Conservation (phyloP, 1,284 basidiomycete genomes). For the Athelia sp. region DNA sequence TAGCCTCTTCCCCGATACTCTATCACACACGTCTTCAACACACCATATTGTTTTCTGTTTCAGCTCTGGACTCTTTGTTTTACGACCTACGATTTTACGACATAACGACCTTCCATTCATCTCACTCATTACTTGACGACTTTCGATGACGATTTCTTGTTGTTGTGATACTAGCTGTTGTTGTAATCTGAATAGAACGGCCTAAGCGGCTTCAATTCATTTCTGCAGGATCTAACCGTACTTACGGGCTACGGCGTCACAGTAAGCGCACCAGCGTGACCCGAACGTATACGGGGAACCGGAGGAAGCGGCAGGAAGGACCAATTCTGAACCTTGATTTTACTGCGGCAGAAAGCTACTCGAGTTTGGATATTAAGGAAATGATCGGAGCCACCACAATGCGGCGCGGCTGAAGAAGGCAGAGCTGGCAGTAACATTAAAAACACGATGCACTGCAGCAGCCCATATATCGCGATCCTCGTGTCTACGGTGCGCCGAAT, state of each 20-base stretch:
- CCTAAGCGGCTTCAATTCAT: too few species aligned
- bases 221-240: too few species aligned
- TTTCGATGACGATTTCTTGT: background rate
- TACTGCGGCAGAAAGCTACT: background rate
- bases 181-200: too few species aligned
- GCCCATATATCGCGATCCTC: too few species aligned
- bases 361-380: background rate
- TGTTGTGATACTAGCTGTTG: too few species aligned
- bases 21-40: too few species aligned
- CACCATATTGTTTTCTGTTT: background rate
- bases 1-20: background rate
- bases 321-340: background rate
- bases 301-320: background rate
- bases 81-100: conserved; percentile 1
- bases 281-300: background rate
- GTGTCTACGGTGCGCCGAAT: too few species aligned
- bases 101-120: conserved; percentile 1
- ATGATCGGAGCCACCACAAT: too few species aligned
- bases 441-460: background rate
- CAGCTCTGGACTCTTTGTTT: background rate
- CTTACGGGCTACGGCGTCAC: too few species aligned
- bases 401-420: background rate
- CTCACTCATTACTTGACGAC: background rate
- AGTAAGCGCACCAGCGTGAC: too few species aligned
- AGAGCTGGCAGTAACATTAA: background rate